Evolutionary conservation across 2,329 filamentous ascomycete species (phyloP), one percentile per base, ranked within the genome.

Genomic region (Colletotrichum somersetense): DNA sequence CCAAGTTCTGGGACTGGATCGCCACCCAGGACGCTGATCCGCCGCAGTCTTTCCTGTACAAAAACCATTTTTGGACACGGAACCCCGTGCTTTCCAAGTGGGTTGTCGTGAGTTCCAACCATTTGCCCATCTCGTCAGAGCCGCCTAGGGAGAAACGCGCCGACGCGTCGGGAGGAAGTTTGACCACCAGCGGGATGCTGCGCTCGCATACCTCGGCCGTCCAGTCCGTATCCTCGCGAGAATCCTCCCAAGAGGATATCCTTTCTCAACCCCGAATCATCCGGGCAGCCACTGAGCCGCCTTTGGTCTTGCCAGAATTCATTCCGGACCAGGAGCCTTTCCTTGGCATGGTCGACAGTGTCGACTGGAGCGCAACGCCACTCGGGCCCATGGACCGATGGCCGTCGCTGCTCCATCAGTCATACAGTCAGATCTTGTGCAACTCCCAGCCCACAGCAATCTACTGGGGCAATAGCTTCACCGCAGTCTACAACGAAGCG

Each of bases 401-500:
- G 87, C 80, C 84, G n/a, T 62, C 79, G 6, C 80, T 83, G 30
- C 81, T 89, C 30, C 84, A 85, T 44, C 83, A 87, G 66, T 80
- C 80, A 5, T 83, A 83, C 64, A 81, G 82, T 50, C 81, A 86
- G 70, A 79, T 84, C 18, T 79, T 86, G 56, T 81, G 83, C 23
- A 84, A 86, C 75, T 82, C 82, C 6, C 79, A 82, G 23, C 87
- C 88, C 5, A 85, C 87, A 33, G 88, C 88, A 12, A 89, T 91
- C 80, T 92, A 91, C 75, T 92, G 90, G 90, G 90, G 90, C 1
- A 82, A 86, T 2, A 85, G 91, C 44, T 84, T 89, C 58, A 85
- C 90, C 30, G 89, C 89, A 10, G 88, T 92, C 4, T 92, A 92
- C 80, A 92, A 92, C 74, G 90, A 92, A 77, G 88, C 90, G 0